These are phyloP conservation scores for Orobanche coerulescens DNA, from an alignment of 257 asterid genomes.

Conservation along the genomic window DNA sequence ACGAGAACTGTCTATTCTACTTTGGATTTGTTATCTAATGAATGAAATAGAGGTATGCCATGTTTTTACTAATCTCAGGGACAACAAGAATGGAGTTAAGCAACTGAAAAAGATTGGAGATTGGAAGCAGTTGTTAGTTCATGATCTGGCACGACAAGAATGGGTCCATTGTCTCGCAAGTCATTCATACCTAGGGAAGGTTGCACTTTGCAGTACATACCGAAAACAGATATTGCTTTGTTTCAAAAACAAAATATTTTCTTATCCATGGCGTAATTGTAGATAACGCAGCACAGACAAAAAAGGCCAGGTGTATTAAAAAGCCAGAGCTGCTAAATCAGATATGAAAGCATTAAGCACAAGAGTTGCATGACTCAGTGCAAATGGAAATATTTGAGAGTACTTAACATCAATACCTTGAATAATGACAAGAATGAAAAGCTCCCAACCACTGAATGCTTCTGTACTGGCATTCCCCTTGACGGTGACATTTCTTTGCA, in stretches of 20 bases:
- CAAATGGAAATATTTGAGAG: conserved; percentile 15
- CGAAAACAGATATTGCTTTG: not conserved
- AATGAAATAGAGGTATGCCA: not conserved
- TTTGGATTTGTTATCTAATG: not conserved
- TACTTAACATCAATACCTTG: conserved; percentile 48
- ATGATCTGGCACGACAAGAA: not conserved
- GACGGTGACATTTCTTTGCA: conserved; percentile 74
- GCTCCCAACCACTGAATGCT: conserved; percentile 39
- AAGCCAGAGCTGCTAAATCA: conserved; percentile 8
- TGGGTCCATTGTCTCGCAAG: not conserved
- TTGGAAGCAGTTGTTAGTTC: not conserved
- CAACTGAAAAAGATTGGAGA: not conserved
- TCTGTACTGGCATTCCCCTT: conserved; percentile 39
- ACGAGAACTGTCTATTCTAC: not conserved
- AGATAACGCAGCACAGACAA: conserved; percentile 10
- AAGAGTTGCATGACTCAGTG: not conserved
- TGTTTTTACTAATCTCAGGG: not conserved
- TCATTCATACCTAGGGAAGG: not conserved
- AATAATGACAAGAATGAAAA: conserved; percentile 45
- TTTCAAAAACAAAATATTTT: not conserved
- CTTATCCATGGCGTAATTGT: not conserved
- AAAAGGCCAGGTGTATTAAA: not conserved
- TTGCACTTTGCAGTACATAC: not conserved
- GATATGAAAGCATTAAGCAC: conserved; percentile 3
- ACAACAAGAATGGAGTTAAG: no score